Evolutionary conservation across 2,329 filamentous ascomycete genomes (phyloP), one percentile per base, ranked within the genome.

Genomic region (Colletotrichum phormii): DNA sequence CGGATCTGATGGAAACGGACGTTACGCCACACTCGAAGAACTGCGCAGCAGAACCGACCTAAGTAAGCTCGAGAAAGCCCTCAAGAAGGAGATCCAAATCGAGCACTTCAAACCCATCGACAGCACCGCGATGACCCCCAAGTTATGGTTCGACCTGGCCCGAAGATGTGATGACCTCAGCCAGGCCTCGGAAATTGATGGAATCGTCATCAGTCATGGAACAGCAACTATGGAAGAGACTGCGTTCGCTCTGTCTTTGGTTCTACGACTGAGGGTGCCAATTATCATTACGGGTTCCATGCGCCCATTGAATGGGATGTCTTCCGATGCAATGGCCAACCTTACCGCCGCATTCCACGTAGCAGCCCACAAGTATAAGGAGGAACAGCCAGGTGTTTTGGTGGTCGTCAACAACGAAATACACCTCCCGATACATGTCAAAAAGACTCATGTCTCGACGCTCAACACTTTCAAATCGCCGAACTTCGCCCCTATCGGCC

Each of bases 181-280:
- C 3, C 15, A 49, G n/a, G 26, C 49, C 11, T 11, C 22, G 35
- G 18, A 33, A 18, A 18, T 70, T 11, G 3, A 26, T 2, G 68
- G 63, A 8, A 67, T 71, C 1, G 68, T 71, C 18, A 37, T 71
- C 15, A 64, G 63, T 6, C 68, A 71, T 11, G 68, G 68, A 13
- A 71, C 68, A 24, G 68, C 68, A 11, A 71, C 24, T 24, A 55
- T 71, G 2, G 68, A 71, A 29, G 68, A 71, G 24, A 71, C 68
- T 4, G 64, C 63, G 3, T 71, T 63, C 63, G 26, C 46, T 37
- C 42, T 71, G 12, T 71, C 49, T 3, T 35, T 71, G 4, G 49
- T 67, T 22, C 33, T 67, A 9, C 3, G 35, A 22, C 13, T 67
- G 18, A n/a, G 26, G 9, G 29, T 67, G 0, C 68, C 57, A 3